phyloP scores from a whole-genome alignment of 495 filamentous ascomycete species.

The Xylaria nigripes region DNA sequence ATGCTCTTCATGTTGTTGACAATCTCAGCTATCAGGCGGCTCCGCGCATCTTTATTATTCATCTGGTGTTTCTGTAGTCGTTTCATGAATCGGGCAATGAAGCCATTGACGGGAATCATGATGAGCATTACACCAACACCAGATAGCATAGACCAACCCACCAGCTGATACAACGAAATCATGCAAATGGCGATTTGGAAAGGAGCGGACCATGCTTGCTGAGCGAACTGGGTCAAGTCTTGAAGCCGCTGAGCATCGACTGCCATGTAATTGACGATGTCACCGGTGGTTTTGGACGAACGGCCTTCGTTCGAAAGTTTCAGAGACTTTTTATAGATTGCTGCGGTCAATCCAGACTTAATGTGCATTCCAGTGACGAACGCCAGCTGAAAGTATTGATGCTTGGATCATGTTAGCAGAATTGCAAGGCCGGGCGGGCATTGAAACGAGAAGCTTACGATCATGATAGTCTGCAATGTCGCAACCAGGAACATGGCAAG shows the following conservation, averaged over 20 bases:
- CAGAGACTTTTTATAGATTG: slow-evolving; percentile 88
- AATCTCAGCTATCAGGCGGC: slow-evolving; percentile 92
- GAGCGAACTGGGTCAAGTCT: slow-evolving; percentile 90
- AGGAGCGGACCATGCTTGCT: slow-evolving; percentile 91
- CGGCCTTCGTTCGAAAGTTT: slow-evolving; percentile 89
- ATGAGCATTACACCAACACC: slow-evolving; percentile 92
- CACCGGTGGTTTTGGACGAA: slow-evolving; percentile 84
- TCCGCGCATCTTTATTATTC: slow-evolving; percentile 97
- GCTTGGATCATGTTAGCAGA: slow-evolving; percentile 45
- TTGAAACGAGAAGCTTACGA: slow-evolving; percentile 18
- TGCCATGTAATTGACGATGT: slow-evolving; percentile 99
- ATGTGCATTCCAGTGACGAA: slow-evolving; percentile 97
- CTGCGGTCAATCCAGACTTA: slow-evolving; percentile 77
- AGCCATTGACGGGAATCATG: slow-evolving; percentile 94
- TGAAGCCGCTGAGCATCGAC: slow-evolving; percentile 93
- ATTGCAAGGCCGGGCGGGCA: slow-evolving; percentile 4
- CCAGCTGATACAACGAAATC: slow-evolving; percentile 86
- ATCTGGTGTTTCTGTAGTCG: slow-evolving; percentile 90
- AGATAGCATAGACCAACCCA: slow-evolving; percentile 92
- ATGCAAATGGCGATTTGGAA: slow-evolving; percentile 96
- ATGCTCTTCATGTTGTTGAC: slow-evolving; percentile 99
- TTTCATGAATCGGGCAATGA: slow-evolving; percentile 91
- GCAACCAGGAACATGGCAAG: slow-evolving; percentile 88
- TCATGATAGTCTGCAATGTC: slow-evolving; percentile 64
- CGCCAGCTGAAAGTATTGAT: slow-evolving; percentile 93